Evolutionary conservation across 345 rosid species (phyloP), one percentile per base, ranked within the genome.

Genomic region (Moricandia arvensis): DNA sequence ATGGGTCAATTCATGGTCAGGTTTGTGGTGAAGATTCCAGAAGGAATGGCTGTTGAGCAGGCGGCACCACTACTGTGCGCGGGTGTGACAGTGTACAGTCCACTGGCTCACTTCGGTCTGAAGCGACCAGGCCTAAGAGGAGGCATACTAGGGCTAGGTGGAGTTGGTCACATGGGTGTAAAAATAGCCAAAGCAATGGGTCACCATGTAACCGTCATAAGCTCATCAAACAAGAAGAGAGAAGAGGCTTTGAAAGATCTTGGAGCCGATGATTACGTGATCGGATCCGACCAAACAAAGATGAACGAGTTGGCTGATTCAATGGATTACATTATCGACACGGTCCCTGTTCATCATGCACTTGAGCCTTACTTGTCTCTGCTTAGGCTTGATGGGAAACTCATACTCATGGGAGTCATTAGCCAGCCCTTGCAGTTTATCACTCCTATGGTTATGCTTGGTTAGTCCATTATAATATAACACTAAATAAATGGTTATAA

Each of bases 81-180:
- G 0, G 97, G 93, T 7, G 86, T 94, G 77, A 94, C 97, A 0
- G 91, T 91, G 18, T 94, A 87, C 84, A 91, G 98, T 75, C 98
- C 98, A 58, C 76, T 94, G 68, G 81, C 45, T 66, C 98, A 91
- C 81, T 94, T 91, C 17, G 96, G 93, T 7, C 59, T 94, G 63
- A 90, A 67, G 31, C 47, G 38, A 65, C 84, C 87, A 57, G 96
- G 97, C 11, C 71, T 90, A 15, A 84, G 91, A 70, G 97, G 98
- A 75, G 97, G 90, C 3, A 87, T 94, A 21, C 47, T 94, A 73
- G 98, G 98, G 61, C 86, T 94, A 57, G 97, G 98, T 66, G 98
- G 98, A 64, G 98, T 90, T 3, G 98, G 98, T 1, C 98, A 94
- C 84, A 90, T 94, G 96, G 98, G 97, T 30, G 97, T 94, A 86